Evolutionary conservation across 129 eudicot species (phyloP).

Genomic region (Pittosporum tobira): DNA sequence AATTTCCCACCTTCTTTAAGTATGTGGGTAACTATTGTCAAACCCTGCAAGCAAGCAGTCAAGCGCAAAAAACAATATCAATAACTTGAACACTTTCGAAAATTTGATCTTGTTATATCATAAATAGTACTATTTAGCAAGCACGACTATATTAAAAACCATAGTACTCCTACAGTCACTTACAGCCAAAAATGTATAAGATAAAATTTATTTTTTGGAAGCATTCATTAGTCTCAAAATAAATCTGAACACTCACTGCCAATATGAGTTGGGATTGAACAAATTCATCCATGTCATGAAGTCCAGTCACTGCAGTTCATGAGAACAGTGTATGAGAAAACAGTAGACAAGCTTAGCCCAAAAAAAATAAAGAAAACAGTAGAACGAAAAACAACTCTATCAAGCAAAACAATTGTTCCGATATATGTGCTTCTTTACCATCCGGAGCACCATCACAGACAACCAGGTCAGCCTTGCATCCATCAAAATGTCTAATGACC

Average conservation of each 20-base stretch:
- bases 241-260: constrained; percentile 41
- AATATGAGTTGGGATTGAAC: constrained; percentile 94
- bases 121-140: too few relatives aligned
- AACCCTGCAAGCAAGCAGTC: constrained; percentile 52
- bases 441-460: constrained; percentile 99
- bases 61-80: too few relatives aligned
- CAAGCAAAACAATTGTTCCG: background rate
- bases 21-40: constrained; percentile 94
- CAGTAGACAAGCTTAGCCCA: too few relatives aligned
- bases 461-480: constrained; percentile 98
- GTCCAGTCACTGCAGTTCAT: constrained; percentile 78
- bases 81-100: too few relatives aligned
- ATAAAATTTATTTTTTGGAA: background rate
- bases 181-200: background rate
- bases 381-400: background rate
- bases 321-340: background rate
- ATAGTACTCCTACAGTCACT: too few relatives aligned
- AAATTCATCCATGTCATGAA: constrained; percentile 98
- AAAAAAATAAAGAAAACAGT: constrained; percentile 3
- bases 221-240: background rate
- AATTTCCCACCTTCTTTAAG: constrained; percentile 88
- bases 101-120: too few relatives aligned
- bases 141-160: too few relatives aligned
- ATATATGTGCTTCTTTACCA: constrained; percentile 33
- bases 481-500: constrained; percentile 98